These are phyloP conservation scores for Camelina laxa DNA, from an alignment of 345 rosid genomes.

Conservation along the genomic window DNA sequence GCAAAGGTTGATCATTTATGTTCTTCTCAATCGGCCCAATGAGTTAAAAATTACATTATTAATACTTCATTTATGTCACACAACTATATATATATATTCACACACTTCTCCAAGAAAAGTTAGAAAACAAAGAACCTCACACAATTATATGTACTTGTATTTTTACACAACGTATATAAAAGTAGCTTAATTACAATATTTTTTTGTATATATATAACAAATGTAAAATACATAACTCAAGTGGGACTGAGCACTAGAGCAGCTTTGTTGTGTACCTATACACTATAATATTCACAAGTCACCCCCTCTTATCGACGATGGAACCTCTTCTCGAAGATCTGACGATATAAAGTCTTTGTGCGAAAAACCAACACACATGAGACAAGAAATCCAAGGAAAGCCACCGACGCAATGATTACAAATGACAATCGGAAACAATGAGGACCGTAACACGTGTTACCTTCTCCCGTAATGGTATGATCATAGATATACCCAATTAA, in stretches of 20 bases:
- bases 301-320: slow-evolving; percentile 9
- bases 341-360: slow-evolving; percentile 62
- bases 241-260: neutral
- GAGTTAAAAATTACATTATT: neutral
- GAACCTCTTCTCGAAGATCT: slow-evolving; percentile 53
- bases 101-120: neutral
- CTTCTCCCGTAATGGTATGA: slow-evolving; percentile 49
- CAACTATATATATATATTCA: too few species aligned
- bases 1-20: slow-evolving; percentile 22
- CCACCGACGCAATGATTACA: slow-evolving; percentile 67
- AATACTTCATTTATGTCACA: slow-evolving; percentile 14
- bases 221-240: slow-evolving; percentile 14
- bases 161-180: neutral
- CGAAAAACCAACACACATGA: slow-evolving; percentile 56
- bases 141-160: neutral
- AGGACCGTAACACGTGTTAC: slow-evolving; percentile 61
- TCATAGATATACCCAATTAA: slow-evolving; percentile 79
- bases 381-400: slow-evolving; percentile 63
- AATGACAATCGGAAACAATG: slow-evolving; percentile 73
- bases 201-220: neutral
- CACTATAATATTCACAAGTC: neutral
- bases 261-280: neutral
- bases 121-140: slow-evolving; percentile 6
- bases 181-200: neutral
- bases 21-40: neutral